Conservation (phyloP, 768 basidiomycete species). For the Lentinula edodes region DNA sequence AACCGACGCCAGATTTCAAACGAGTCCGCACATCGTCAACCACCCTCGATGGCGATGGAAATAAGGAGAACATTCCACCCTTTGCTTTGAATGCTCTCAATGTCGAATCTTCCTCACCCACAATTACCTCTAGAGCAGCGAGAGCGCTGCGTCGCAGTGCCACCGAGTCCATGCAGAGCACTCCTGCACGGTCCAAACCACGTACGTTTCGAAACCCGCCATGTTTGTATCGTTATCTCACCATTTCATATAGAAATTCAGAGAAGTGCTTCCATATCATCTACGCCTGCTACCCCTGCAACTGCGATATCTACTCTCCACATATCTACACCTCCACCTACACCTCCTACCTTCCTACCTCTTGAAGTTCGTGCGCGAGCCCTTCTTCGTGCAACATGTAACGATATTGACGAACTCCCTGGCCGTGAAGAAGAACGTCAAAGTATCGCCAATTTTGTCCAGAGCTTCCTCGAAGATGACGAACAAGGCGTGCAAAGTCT, state of each 20-base stretch:
- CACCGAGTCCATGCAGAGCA: conserved; percentile 22
- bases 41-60: conserved; percentile 48
- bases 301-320: conserved; percentile 33
- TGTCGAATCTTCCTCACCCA: conserved; percentile 23
- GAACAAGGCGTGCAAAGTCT: conserved; percentile 40
- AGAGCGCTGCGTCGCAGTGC: conserved; percentile 31
- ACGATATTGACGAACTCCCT: conserved; percentile 48
- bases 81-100: conserved; percentile 33
- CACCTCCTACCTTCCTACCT: conserved; percentile 47
- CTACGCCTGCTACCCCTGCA: conserved; percentile 36
- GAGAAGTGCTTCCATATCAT: conserved; percentile 9
- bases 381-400: conserved; percentile 67
- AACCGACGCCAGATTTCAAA: conserved; percentile 60
- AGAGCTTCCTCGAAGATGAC: conserved; percentile 39
- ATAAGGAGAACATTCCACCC: conserved; percentile 81
- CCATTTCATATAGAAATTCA: neutral
- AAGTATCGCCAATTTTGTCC: conserved; percentile 53
- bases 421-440: conserved; percentile 66
- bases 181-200: conserved; percentile 38
- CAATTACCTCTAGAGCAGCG: conserved; percentile 28
- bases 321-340: conserved; percentile 57
- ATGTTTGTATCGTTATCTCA: neutral
- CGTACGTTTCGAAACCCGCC: conserved; percentile 28
- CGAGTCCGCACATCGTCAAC: conserved; percentile 47
- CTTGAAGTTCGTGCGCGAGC: conserved; percentile 58